These are phyloP conservation scores for Aeminium ludgeri DNA, from an alignment of 495 filamentous ascomycete species.

Conservation along the genomic window DNA sequence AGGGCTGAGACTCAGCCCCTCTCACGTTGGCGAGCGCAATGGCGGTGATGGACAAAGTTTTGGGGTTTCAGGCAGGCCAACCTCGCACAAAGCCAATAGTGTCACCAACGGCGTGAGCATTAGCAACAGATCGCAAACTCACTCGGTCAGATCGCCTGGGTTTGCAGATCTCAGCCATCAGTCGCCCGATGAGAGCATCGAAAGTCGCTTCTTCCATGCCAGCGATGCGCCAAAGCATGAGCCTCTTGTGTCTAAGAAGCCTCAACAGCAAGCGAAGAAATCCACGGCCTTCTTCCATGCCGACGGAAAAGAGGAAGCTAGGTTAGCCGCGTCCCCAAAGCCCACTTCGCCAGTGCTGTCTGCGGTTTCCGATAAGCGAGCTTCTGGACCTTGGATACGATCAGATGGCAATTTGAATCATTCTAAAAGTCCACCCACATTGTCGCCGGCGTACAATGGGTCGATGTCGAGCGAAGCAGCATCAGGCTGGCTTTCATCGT, in stretches of 20 bases:
- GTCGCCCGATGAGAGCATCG: slow-evolving; percentile 1
- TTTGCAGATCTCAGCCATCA: slow-evolving; percentile 1
- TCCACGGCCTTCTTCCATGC: slow-evolving; percentile 25
- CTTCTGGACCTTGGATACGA: slow-evolving; percentile 9
- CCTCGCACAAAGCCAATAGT: slow-evolving; percentile 11
- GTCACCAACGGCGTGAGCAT: slow-evolving; percentile 11
- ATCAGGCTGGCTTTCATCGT: slow-evolving; percentile 6
- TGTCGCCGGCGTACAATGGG: slow-evolving; percentile 17
- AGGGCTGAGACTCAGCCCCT: no score
- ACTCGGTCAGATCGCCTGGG: slow-evolving; percentile 10
- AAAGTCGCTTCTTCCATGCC: slow-evolving; percentile 27
- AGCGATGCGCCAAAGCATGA: slow-evolving; percentile 18
- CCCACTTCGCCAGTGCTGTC: slow-evolving; percentile 12
- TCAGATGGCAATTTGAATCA: slow-evolving; percentile 1
- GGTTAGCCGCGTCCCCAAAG: slow-evolving; percentile 1
- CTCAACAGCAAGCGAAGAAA: slow-evolving; percentile 15
- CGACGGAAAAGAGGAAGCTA: slow-evolving; percentile 19
- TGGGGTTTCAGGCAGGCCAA: slow-evolving; percentile 2
- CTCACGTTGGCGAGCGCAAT: no score
- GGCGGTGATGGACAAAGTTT: background rate
- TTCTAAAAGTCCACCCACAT: slow-evolving; percentile 11
- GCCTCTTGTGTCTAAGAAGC: slow-evolving; percentile 9
- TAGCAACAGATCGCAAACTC: slow-evolving; percentile 6
- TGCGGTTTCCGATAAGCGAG: slow-evolving; percentile 11
- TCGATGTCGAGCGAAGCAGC: slow-evolving; percentile 10